Base-by-base conservation (phyloP, 129 eudicot genomes). In the Calendula officinalis region DNA sequence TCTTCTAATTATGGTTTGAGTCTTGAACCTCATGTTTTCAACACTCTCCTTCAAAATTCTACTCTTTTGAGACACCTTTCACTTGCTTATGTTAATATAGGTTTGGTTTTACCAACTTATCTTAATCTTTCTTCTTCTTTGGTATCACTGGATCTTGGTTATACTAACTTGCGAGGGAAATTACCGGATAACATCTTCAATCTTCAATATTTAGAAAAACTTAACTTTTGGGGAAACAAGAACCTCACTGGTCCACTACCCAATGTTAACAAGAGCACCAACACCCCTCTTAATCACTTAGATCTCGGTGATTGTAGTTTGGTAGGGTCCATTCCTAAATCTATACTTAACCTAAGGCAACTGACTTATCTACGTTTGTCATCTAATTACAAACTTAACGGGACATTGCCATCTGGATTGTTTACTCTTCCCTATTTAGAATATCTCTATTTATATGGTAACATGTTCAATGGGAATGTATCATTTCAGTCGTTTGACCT, bases 151-250 rank as follows among this genome's bases (percentile, higher is more conserved):
- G 50, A 44, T 10, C 72, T 77, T 43, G 2, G 13, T 0, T 1
- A 0, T 0, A 82, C 76, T 6, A 30, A 30, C 9, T 30, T 82
- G 14, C 64, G 34, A 4, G 84, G 76, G 22, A 50, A 55, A 9
- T 15, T 82, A 60, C 81, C 84, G 12, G 46, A 59, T 30, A 63
- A 62, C 5, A 35, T 75, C n/a, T 71, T 83, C 33, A 76, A 58
- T 41, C 64, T 78, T 11, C 74, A 72, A 7, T 35, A 71, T n/a
- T 57, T 78, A 75, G 40, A 74, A 34, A 7, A 27, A 14, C 63
- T 81, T 9, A 22, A 36, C 62, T 34, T 81, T 36, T 9, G 32
- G 0, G 15, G 16, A 30, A 46, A 36, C 45, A 6, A 1, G 6
- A 7, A 57, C 4, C 45, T 57, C 12, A 34, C 27, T 6, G 62